These are phyloP conservation scores for Claviceps digitariae DNA, from an alignment of 2,329 filamentous ascomycete species.

Conservation along the genomic window DNA sequence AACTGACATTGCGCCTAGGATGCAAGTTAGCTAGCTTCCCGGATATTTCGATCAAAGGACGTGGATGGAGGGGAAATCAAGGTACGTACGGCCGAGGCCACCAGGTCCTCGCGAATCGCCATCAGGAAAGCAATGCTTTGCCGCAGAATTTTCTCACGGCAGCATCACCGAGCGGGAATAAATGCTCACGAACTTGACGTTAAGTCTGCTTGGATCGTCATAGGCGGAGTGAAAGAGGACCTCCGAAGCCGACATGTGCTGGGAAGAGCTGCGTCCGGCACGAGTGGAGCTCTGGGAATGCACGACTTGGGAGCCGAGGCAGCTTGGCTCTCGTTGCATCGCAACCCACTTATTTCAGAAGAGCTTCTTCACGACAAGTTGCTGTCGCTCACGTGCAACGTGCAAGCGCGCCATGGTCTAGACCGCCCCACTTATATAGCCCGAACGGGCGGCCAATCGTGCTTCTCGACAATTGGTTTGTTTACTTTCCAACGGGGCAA, in stretches of 20 bases:
- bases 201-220: not conserved
- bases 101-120: conserved; percentile 88
- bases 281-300: not conserved
- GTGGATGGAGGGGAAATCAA: not conserved
- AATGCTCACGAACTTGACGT: not conserved
- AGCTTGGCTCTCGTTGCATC: not conserved
- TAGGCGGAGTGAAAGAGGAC: conserved; percentile 8
- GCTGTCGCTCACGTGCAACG: conserved; percentile 12
- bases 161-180: conserved; percentile 10
- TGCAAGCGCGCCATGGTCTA: not conserved
- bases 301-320: conserved; percentile 17
- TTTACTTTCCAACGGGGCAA: conserved; percentile 31
- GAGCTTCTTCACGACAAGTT: not conserved
- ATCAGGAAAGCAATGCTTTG: conserved; percentile 27
- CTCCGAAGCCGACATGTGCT: conserved; percentile 12
- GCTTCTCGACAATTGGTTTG: conserved; percentile 15
- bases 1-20: conserved; percentile 30
- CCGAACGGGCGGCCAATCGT: conserved; percentile 14
- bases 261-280: conserved; percentile 9
- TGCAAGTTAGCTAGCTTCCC: conserved; percentile 1
- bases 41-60: not conserved
- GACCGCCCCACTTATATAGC: not conserved
- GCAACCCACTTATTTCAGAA: not conserved
- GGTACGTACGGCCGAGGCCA: conserved; percentile 59
- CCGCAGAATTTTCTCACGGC: conserved; percentile 11